Evolutionary conservation across 1,284 basidiomycete genomes (phyloP).

Genomic region (Grifola frondosa): DNA sequence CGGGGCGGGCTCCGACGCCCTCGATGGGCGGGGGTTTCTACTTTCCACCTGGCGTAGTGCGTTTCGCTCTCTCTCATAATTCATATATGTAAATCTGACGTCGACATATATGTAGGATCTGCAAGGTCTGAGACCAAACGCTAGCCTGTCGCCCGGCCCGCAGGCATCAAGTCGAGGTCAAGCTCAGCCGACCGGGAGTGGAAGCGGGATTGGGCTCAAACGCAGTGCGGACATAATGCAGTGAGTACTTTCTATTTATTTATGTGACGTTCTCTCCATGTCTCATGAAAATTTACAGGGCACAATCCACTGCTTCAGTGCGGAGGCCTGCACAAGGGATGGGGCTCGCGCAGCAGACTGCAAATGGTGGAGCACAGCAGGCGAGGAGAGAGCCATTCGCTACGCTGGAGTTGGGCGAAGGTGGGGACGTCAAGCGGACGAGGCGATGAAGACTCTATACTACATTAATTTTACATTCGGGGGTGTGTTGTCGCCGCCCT

Average conservation of each 20-base stretch:
- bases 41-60: constrained; percentile 48
- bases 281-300: neutral
- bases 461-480: no score
- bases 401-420: constrained; percentile 40
- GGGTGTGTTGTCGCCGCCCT: no score
- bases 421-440: constrained; percentile 49
- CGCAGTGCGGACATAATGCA: constrained; percentile 40
- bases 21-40: constrained; percentile 56
- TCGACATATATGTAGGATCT: constrained; percentile 4
- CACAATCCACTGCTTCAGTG: constrained; percentile 10
- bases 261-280: neutral
- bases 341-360: constrained; percentile 41
- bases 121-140: neutral
- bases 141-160: no score
- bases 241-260: constrained; percentile 28
- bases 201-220: constrained; percentile 30
- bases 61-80: constrained; percentile 5
- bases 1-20: constrained; percentile 32
- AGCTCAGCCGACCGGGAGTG: neutral
- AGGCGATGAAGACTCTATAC: no score
- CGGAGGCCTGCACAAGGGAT: constrained; percentile 39
- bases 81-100: neutral
- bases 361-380: neutral
- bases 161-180: neutral
- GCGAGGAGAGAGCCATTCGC: constrained; percentile 37